Conservation (phyloP, 768 basidiomycete species). For the Lactarius evosmus region DNA sequence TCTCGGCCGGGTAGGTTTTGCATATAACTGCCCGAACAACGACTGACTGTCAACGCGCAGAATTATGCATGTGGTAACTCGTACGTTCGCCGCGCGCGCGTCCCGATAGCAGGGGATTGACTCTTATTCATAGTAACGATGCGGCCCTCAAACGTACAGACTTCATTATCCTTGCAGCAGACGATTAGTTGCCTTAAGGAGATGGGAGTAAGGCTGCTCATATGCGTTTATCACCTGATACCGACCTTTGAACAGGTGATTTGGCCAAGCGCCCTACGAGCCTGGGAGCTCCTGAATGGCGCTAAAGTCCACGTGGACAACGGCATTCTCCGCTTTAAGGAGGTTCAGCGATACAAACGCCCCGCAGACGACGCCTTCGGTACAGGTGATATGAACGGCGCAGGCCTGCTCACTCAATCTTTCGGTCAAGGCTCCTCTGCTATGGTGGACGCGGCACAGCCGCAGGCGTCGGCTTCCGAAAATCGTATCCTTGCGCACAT, state of each 20-base stretch:
- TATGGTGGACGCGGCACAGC: neutral
- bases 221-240: constrained; percentile 47
- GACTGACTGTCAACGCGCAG: constrained; percentile 38
- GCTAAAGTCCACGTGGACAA: constrained; percentile 28
- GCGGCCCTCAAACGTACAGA: constrained; percentile 68
- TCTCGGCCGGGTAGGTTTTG: constrained; percentile 63
- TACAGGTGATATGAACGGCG: neutral
- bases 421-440: neutral
- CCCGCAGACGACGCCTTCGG: constrained; percentile 27
- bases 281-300: constrained; percentile 28
- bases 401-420: neutral
- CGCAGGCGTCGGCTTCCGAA: constrained; percentile 8
- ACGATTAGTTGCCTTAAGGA: constrained; percentile 60
- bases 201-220: constrained; percentile 57
- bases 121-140: constrained; percentile 51
- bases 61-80: constrained; percentile 75
- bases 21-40: neutral
- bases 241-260: constrained; percentile 62
- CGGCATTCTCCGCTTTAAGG: constrained; percentile 13
- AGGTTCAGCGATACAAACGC: constrained; percentile 21
- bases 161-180: constrained; percentile 61
- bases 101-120: constrained; percentile 13
- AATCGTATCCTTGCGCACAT: constrained; percentile 27
- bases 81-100: constrained; percentile 41
- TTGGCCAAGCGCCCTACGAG: constrained; percentile 26